Evolutionary conservation across 2,329 filamentous ascomycete genomes (phyloP).

Genomic region (Gnomoniopsis smithogilvyi): DNA sequence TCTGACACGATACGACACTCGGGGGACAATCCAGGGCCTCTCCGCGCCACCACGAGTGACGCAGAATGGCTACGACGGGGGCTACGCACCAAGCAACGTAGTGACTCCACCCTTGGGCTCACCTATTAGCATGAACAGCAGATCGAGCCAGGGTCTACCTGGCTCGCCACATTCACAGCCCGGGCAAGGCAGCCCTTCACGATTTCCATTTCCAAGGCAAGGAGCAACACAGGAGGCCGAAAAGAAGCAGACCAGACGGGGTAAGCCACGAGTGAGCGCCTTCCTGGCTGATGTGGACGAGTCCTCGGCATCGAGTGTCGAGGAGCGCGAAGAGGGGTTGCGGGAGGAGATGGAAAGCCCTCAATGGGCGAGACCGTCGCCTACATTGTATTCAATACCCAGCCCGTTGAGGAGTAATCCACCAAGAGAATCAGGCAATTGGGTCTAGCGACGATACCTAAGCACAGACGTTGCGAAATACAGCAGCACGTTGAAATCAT

Average conservation of each 20-base stretch:
- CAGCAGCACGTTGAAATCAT: neutral
- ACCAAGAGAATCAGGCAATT: too few species aligned
- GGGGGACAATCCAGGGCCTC: slow-evolving; percentile 2
- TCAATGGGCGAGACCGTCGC: neutral
- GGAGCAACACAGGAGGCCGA: neutral
- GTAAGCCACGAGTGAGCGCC: neutral
- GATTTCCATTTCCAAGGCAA: slow-evolving; percentile 7
- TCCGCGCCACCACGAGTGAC: slow-evolving; percentile 1
- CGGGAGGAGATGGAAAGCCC: neutral
- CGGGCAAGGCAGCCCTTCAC: neutral
- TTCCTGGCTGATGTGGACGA: neutral
- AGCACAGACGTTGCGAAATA: too few species aligned
- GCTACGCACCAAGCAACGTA: neutral
- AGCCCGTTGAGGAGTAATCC: slow-evolving; percentile 15
- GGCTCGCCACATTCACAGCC: neutral
- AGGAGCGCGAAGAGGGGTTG: neutral
- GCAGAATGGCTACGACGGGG: neutral
- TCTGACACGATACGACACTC: neutral
- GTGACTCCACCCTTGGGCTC: neutral
- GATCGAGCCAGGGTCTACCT: neutral
- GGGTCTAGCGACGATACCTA: too few species aligned
- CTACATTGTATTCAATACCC: neutral
- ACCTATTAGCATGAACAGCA: neutral
- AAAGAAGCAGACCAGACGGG: neutral
- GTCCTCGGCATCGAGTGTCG: neutral